Base-by-base conservation (phyloP, 805 yeast genomes). In the Starmerella apis region DNA sequence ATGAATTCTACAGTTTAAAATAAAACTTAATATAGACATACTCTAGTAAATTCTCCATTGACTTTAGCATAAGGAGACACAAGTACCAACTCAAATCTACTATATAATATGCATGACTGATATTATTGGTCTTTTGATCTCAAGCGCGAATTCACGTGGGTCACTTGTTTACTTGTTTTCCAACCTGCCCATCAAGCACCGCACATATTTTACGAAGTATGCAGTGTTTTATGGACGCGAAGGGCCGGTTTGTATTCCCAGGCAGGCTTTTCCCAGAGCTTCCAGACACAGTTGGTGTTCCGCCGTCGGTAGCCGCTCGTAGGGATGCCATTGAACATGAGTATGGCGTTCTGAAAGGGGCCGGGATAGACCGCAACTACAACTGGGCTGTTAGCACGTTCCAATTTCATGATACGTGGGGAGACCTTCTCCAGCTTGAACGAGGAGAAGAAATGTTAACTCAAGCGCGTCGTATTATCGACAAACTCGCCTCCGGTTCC, bases 381-480 rank as follows among this genome's bases (percentile, higher is more conserved):
- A 25, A 35, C 20, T 66, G 69, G 68, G 67, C 69, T 3, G 59
- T 61, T 1, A 59, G 51, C 22, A 56, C 55, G 30, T 47, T 65
- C 24, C 61, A 59, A 20, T 62, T 63, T 35, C 58, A 62, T 27
- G 67, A 63, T 23, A 39, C 52, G 23, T 65, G 63, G 52, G 55
- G 61, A 6, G 59, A 61, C 4, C 41, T 64, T 16, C 52, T 56
- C 10, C 49, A 38, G 20, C 24, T 24, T 4, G 33, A 25, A 6
- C 32, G 33, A 3, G 44, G 44, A n/a, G 33, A 32, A 2, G 55
- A 50, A 1, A 37, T 55, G 27, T 38, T 64, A 3, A 52, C 50
- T 8, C 50, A 54, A 24, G 69, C 68, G 18, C 44, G 35, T 19
- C 48, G 46, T 20, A 49, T 63, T 2, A 49, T 65, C 24, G 41